phyloP scores from a whole-genome alignment of 768 basidiomycete genomes.

The Scleroderma citrinum region DNA sequence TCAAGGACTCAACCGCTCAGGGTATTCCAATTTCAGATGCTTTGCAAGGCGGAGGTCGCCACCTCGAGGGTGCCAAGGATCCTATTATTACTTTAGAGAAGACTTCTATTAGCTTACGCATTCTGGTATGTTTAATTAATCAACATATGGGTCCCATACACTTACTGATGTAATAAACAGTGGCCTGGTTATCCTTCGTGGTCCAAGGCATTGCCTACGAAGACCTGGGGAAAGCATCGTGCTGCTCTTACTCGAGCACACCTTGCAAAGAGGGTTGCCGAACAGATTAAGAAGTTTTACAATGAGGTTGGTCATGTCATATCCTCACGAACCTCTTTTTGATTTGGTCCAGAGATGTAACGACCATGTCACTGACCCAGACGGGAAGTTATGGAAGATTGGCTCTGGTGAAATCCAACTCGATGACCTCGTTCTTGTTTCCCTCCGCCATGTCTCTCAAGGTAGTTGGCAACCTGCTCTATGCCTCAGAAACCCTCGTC shows the following conservation, averaged over 20 bases:
- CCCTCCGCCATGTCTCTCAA: slow-evolving; percentile 71
- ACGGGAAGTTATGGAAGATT: slow-evolving; percentile 18
- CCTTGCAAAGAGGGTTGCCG: slow-evolving; percentile 70
- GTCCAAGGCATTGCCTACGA: slow-evolving; percentile 71
- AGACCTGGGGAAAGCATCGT: slow-evolving; percentile 68
- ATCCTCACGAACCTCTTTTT: not conserved
- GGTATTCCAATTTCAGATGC: slow-evolving; percentile 62
- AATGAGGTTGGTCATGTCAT: slow-evolving; percentile 31
- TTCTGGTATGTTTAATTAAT: slow-evolving; percentile 45
- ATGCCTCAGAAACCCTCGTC: slow-evolving; percentile 35
- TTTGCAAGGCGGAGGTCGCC: slow-evolving; percentile 47
- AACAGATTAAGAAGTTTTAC: slow-evolving; percentile 62
- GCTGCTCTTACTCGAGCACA: slow-evolving; percentile 69
- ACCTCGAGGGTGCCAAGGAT: slow-evolving; percentile 50
- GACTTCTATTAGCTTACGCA: slow-evolving; percentile 68
- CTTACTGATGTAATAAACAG: slow-evolving; percentile 29
- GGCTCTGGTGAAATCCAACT: slow-evolving; percentile 21
- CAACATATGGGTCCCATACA: not conserved
- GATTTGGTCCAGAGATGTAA: slow-evolving; percentile 9
- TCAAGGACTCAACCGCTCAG: slow-evolving; percentile 44
- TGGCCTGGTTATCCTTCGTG: slow-evolving; percentile 77
- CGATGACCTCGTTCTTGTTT: slow-evolving; percentile 47
- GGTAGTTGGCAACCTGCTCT: slow-evolving; percentile 78
- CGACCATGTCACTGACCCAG: slow-evolving; percentile 6
- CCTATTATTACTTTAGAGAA: slow-evolving; percentile 56